Evolutionary conservation across 2,329 filamentous ascomycete species (phyloP).

Genomic region (Ramularia collo-cygni): DNA sequence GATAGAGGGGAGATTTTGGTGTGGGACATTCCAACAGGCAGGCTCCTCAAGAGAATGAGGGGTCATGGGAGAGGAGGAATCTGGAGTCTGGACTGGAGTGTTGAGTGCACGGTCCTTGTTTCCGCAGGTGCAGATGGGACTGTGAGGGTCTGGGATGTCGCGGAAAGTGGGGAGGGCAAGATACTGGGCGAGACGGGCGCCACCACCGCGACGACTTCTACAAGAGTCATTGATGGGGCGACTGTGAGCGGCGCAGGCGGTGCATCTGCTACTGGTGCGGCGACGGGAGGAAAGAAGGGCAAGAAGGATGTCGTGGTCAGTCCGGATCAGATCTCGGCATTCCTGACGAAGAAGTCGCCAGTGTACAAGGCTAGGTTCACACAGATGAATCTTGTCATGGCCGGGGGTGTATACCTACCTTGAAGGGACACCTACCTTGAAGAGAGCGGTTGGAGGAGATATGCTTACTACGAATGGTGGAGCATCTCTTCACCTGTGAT

Average conservation of each 20-base stretch:
- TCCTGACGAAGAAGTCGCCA: constrained; percentile 92
- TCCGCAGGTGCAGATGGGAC: constrained; percentile 89
- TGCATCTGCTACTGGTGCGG: constrained; percentile 21
- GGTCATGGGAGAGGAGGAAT: constrained; percentile 92
- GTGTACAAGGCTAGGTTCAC: constrained; percentile 92
- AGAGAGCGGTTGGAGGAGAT: too few relatives aligned
- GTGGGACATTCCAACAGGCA: constrained; percentile 87
- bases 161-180: constrained; percentile 45
- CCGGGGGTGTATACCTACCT: constrained; percentile 64
- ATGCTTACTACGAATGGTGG: too few relatives aligned
- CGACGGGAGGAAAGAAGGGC: constrained; percentile 54
- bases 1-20: constrained; percentile 83
- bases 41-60: constrained; percentile 82
- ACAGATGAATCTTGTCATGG: constrained; percentile 87
- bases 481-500: too few relatives aligned
- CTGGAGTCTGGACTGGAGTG: constrained; percentile 87
- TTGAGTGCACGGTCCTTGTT: constrained; percentile 82
- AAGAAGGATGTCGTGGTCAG: constrained; percentile 85
- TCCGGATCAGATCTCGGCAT: constrained; percentile 88
- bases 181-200: constrained; percentile 44
- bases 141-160: constrained; percentile 90
- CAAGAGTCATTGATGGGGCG: constrained; percentile 22
- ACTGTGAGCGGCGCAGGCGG: constrained; percentile 43
- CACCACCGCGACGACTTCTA: not conserved
- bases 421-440: constrained; percentile 15